These are phyloP conservation scores for Funneliformis geosporum DNA, from an alignment of 192 early-diverging fungal genomes.

Conservation along the genomic window DNA sequence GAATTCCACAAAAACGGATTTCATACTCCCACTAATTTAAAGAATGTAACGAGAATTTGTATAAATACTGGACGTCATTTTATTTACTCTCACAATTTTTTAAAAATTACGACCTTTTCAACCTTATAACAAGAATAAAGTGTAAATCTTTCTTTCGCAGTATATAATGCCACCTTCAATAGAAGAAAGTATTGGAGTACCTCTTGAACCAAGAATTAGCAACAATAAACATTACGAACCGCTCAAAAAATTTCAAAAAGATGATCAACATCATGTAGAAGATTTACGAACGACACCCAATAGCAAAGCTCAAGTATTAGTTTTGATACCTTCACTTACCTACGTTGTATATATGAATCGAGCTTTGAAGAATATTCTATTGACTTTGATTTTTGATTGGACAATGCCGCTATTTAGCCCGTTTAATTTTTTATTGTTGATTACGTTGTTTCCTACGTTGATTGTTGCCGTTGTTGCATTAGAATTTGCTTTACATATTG, in stretches of 20 bases:
- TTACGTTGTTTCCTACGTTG: conserved; percentile 37
- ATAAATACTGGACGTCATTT: no score
- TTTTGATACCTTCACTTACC: background rate
- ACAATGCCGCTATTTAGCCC: conserved; percentile 37
- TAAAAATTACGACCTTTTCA: no score
- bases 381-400: conserved; percentile 44
- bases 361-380: conserved; percentile 25
- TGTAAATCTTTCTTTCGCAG: no score
- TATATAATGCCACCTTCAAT: background rate
- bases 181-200: background rate
- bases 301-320: background rate
- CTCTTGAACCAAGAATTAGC: background rate
- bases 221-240: background rate
- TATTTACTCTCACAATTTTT: no score
- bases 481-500: conserved; percentile 40
- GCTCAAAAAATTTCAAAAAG: background rate
- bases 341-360: background rate
- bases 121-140: no score
- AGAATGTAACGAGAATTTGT: no score
- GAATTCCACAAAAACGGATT: no score
- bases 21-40: no score
- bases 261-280: background rate
- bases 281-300: background rate
- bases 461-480: conserved; percentile 32
- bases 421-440: conserved; percentile 35